These are phyloP conservation scores for Saraca asoca DNA, from an alignment of 331 rosid species.

Conservation along the genomic window DNA sequence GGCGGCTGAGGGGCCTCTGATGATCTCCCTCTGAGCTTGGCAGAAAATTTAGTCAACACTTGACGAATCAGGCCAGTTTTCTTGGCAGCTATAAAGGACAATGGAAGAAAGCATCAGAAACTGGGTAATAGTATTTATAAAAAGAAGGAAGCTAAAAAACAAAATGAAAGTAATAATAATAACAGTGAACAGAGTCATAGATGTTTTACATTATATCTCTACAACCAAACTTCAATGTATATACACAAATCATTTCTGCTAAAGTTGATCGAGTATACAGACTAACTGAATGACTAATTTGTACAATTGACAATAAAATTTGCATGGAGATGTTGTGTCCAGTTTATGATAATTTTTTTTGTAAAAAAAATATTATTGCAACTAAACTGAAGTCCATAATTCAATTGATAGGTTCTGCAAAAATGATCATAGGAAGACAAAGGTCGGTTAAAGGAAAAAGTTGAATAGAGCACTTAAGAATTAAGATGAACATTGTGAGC, in stretches of 20 bases:
- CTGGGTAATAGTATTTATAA: not conserved
- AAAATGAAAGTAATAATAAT: not conserved
- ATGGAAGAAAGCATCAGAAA: conserved; percentile 32
- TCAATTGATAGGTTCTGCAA: not conserved
- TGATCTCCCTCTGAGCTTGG: conserved; percentile 60
- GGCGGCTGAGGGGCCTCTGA: conserved; percentile 43
- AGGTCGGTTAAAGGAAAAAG: not conserved
- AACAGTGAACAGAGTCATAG: not conserved
- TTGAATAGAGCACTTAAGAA: too few species aligned
- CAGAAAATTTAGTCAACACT: conserved; percentile 47
- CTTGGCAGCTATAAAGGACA: conserved; percentile 50
- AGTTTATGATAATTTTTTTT: conserved; percentile 1
- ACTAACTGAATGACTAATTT: not conserved
- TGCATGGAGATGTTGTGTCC: not conserved
- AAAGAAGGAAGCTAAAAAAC: not conserved
- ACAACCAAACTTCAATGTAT: not conserved
- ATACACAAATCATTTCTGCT: not conserved
- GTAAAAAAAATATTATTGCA: not conserved
- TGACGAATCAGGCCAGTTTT: conserved; percentile 37
- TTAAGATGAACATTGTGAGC: not conserved
- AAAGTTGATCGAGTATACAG: not conserved
- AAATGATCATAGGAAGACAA: not conserved
- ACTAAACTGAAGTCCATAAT: not conserved
- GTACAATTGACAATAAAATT: not conserved
- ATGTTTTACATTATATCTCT: not conserved